phyloP scores from a whole-genome alignment of 192 early-diverging fungal genomes.

The Coemansia sp. region DNA sequence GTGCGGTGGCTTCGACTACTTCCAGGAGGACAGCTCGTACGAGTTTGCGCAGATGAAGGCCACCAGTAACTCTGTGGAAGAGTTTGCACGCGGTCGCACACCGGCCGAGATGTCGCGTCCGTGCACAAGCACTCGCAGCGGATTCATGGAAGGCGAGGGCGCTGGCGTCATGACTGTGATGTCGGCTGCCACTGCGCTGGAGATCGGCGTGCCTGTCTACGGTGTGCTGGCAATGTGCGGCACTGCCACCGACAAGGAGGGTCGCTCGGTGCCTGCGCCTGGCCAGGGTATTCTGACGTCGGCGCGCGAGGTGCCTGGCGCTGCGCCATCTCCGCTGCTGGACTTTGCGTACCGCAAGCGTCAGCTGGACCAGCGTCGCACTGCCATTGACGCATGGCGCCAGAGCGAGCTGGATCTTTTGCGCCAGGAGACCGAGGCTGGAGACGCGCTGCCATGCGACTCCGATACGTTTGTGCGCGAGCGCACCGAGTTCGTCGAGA shows the following conservation, averaged over 20 bases:
- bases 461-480: conserved; percentile 32
- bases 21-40: conserved; percentile 88
- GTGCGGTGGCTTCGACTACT: conserved; percentile 89
- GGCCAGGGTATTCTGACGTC: conserved; percentile 92
- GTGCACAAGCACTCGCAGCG: conserved; percentile 78
- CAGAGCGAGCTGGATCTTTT: conserved; percentile 33
- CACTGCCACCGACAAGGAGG: conserved; percentile 94
- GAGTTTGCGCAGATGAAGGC: conserved; percentile 99
- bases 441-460: conserved; percentile 51
- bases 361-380: conserved; percentile 61
- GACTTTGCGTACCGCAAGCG: conserved; percentile 84
- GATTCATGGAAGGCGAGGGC: conserved; percentile 95
- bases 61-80: conserved; percentile 82
- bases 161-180: conserved; percentile 87
- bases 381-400: conserved; percentile 31
- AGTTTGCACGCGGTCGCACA: conserved; percentile 83
- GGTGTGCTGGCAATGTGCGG: conserved; percentile 84
- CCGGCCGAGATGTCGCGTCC: conserved; percentile 92
- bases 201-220: conserved; percentile 90
- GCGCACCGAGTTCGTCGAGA: conserved; percentile 55
- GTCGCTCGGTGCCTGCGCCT: conserved; percentile 89
- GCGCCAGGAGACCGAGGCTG: conserved; percentile 35
- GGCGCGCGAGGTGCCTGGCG: conserved; percentile 70
- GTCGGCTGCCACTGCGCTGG: conserved; percentile 78
- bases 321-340: conserved; percentile 69